Evolutionary conservation across 2,329 filamentous ascomycete species (phyloP), one percentile per base, ranked within the genome.

Genomic region (Coniella lustricola): DNA sequence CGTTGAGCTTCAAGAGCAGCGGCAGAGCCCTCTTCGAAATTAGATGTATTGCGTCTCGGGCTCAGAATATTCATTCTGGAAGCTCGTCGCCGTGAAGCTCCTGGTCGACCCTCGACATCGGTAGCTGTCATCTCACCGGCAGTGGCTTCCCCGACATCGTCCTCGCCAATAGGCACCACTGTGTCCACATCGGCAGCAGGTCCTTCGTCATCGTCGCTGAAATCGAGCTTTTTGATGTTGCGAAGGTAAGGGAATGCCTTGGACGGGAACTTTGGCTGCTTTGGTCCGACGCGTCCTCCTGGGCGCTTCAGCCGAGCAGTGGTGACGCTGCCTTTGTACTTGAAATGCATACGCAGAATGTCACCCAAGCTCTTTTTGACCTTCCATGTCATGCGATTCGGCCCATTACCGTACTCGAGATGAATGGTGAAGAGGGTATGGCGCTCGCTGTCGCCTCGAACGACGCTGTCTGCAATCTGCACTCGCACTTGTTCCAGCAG

Each of bases 371-470:
- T 90, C 46, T 93, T 80, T 59, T 89, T 83, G 50, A 98, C 87
- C 16, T 87, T 84, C 93, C 93, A 98, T 62, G 87, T 88, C 94
- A 98, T 97, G 49, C 93, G 80, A 47, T 91, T 96, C 48, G 93
- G 81, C 0, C 93, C 94, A 62, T 87, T 97, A 13, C 93, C 93
- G 63, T 98, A 98, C 63, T 98, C 93, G 14, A 98, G 74, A 58
- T 95, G 89, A 48, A 98, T 90, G 38, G 84, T 85, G 65, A 97
- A 95, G 8, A 93, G 77, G 60, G 87, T 82, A 65, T 97, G 93
- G 25, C 90, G 71, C 54, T 82, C 76, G 56, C 71, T 76, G 50
- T 77, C 75, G 46, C 76, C 75, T 48, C 78, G 81, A 10, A 82
- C 81, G 10, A 74, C 72, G 59, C 89, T 95, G 59, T 96, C 88